A percentile compares a stretch with the other conserved stretches of the same genome.
Conservation (phyloP, 192 early-diverging fungal genomes). For the Coemansia guatemalensis region DNA sequence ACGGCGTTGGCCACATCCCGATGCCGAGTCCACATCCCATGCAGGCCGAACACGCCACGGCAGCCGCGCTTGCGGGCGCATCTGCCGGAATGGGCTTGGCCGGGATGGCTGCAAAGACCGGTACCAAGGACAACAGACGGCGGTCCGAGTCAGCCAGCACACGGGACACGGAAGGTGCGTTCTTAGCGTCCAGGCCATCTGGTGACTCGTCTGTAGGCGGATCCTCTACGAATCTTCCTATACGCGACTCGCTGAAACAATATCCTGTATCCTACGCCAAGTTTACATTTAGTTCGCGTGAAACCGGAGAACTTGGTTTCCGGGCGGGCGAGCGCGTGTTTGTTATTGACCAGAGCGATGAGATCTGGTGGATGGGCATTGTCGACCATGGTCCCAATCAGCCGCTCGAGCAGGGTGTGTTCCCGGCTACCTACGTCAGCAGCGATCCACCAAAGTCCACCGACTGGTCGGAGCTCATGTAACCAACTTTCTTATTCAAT, state of each 20-base stretch:
- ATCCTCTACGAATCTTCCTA: constrained; percentile 37
- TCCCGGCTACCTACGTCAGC: constrained; percentile 75
- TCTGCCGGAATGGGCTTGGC: not conserved
- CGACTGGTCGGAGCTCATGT: constrained; percentile 52
- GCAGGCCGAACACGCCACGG: constrained; percentile 38
- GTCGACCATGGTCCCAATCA: constrained; percentile 60
- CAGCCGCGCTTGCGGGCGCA: constrained; percentile 36
- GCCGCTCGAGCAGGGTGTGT: constrained; percentile 66
- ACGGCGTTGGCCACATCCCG: constrained; percentile 35
- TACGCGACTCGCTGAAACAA: constrained; percentile 56
- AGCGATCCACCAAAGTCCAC: constrained; percentile 48
- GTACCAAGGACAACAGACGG: constrained; percentile 22
- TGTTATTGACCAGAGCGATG: constrained; percentile 75
- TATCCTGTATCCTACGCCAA: constrained; percentile 67
- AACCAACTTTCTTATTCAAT: constrained; percentile 2
- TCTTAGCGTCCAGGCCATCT: constrained; percentile 40
- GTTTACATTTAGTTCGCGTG: constrained; percentile 71
- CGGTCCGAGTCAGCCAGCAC: constrained; percentile 48
- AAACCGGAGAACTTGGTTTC: constrained; percentile 73
- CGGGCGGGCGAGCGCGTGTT: constrained; percentile 66
- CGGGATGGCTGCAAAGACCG: constrained; percentile 1
- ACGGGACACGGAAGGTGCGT: constrained; percentile 27
- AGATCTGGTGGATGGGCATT: constrained; percentile 84
- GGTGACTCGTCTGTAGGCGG: constrained; percentile 39
- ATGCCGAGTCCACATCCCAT: constrained; percentile 37